Evolutionary conservation across 345 rosid species (phyloP).

Genomic region (Pistacia integerrima): DNA sequence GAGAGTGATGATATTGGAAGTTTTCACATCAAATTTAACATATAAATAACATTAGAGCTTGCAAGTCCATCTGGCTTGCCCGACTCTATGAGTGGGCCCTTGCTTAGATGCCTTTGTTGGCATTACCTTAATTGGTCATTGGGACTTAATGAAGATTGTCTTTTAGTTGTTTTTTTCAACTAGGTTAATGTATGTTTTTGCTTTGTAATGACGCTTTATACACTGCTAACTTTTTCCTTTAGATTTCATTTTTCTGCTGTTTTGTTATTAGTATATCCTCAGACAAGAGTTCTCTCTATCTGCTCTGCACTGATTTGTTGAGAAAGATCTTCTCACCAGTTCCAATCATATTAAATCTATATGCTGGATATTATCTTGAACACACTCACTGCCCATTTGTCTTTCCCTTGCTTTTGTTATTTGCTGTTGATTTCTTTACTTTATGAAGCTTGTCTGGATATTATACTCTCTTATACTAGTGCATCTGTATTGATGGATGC

Average conservation of each 20-base stretch:
- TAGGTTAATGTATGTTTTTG: neutral
- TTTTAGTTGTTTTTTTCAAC: neutral
- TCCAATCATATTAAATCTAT: neutral
- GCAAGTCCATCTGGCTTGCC: neutral
- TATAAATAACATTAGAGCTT: neutral
- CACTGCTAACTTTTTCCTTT: neutral
- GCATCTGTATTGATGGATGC: neutral
- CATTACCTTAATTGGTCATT: neutral
- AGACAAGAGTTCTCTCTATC: neutral
- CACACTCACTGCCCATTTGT: neutral
- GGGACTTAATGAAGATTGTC: neutral
- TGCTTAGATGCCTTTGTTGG: neutral
- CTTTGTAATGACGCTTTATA: neutral
- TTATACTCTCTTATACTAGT: neutral
- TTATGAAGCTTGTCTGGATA: neutral
- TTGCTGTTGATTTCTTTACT: neutral
- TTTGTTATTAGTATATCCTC: neutral
- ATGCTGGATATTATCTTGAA: neutral
- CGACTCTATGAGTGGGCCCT: neutral
- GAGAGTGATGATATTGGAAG: neutral
- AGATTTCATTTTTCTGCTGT: neutral
- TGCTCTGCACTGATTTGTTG: neutral
- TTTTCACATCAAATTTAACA: neutral
- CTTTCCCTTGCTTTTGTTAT: neutral
- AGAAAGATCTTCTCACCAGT: neutral